phyloP scores from a whole-genome alignment of 2,329 filamentous ascomycete genomes.

The Cladosporium sp. region DNA sequence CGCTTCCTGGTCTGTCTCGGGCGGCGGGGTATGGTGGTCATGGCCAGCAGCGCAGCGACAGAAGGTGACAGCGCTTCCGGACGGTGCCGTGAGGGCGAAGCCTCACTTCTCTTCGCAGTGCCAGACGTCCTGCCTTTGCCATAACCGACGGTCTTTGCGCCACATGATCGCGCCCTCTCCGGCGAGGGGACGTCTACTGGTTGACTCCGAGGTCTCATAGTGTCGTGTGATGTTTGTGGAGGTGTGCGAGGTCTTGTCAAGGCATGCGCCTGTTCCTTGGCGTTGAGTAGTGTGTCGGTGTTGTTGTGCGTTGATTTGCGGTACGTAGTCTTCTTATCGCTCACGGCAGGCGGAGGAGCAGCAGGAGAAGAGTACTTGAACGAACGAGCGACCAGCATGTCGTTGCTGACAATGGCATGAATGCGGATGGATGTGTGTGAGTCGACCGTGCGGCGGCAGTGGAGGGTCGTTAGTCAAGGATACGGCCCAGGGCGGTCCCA shows the following conservation, averaged over 20 bases:
- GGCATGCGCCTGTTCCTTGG: not conserved
- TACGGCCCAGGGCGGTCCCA: not conserved
- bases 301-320: slow-evolving; percentile 5
- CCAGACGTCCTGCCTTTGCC: not conserved
- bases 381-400: slow-evolving; percentile 42
- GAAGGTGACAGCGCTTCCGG: slow-evolving; percentile 46
- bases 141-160: slow-evolving; percentile 7
- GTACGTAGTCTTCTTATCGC: slow-evolving; percentile 2
- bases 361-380: slow-evolving; percentile 34
- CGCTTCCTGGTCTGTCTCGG: slow-evolving; percentile 34
- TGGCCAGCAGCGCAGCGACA: slow-evolving; percentile 52
- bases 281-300: not conserved
- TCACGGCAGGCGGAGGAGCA: slow-evolving; percentile 24
- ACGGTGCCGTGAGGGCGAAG: slow-evolving; percentile 8
- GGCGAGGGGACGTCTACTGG: slow-evolving; percentile 18
- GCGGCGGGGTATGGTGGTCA: slow-evolving; percentile 52
- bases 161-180: slow-evolving; percentile 10
- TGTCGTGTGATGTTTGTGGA: slow-evolving; percentile 11
- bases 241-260: slow-evolving; percentile 1
- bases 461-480: slow-evolving; percentile 9
- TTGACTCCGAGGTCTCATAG: slow-evolving; percentile 12
- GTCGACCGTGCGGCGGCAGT: slow-evolving; percentile 5
- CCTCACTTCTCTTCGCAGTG: not conserved
- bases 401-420: slow-evolving; percentile 11
- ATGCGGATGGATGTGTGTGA: slow-evolving; percentile 10